Percentiles rank a stretch among this genome's conserved stretches.
These are phyloP conservation scores for Solanum medicagineum DNA, from an alignment of 257 asterid genomes.

Conservation along the genomic window DNA sequence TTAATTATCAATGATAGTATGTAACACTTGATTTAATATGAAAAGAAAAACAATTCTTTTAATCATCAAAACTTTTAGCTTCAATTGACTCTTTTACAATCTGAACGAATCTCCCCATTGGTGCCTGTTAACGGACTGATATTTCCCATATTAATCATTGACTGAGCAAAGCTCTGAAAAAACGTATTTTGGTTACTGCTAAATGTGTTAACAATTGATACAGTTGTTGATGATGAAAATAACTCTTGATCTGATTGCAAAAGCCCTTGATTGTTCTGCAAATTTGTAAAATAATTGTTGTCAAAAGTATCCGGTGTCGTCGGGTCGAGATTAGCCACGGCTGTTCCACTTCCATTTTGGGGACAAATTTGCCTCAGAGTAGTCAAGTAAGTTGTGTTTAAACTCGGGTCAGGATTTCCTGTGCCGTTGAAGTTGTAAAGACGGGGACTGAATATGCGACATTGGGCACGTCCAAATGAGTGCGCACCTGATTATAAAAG, in stretches of 20 bases:
- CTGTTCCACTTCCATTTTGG: slow-evolving; percentile 20
- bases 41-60: neutral
- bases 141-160: slow-evolving; percentile 65
- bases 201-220: slow-evolving; percentile 28
- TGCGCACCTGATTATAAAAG: slow-evolving; percentile 36
- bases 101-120: slow-evolving; percentile 38
- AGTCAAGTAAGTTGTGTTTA: slow-evolving; percentile 36
- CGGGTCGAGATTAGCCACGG: slow-evolving; percentile 34
- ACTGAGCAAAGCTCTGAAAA: slow-evolving; percentile 32
- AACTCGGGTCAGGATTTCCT: slow-evolving; percentile 46
- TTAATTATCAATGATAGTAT: too few relatives aligned
- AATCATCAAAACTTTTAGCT: neutral
- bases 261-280: slow-evolving; percentile 41
- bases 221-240: slow-evolving; percentile 29
- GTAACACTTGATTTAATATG: too few relatives aligned
- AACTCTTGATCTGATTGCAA: slow-evolving; percentile 56
- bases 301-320: slow-evolving; percentile 33
- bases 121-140: slow-evolving; percentile 42
- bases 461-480: slow-evolving; percentile 61
- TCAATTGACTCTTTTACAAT: slow-evolving; percentile 30
- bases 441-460: slow-evolving; percentile 23
- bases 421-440: slow-evolving; percentile 40
- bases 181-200: slow-evolving; percentile 36
- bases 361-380: slow-evolving; percentile 42
- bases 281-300: slow-evolving; percentile 33